Evolutionary conservation across 2,329 filamentous ascomycete species (phyloP), one percentile per base, ranked within the genome.

Genomic region (Eurotiales sp.): DNA sequence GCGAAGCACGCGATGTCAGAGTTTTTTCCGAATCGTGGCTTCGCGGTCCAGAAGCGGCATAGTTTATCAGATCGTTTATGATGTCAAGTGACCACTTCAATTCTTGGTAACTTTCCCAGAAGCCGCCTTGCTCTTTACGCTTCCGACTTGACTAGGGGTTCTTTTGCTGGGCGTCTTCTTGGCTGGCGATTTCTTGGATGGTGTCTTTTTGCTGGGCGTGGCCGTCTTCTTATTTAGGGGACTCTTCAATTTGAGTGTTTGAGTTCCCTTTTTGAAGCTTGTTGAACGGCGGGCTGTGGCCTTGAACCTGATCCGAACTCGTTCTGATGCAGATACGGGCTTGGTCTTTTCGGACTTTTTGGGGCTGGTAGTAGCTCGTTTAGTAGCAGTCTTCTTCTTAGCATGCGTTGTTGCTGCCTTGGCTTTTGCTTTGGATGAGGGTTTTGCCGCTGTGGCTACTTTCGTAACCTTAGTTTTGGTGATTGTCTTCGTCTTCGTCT

Each of bases 391-490:
- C 25, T 37, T 40, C 30, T 46, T 51, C 25, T 50, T 46, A 14
- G 39, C 11, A 29, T 50, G 47, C 19, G 37, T 22, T 15, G 32
- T 50, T 19, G n/a, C 36, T 23, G 36, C 23, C 12, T 42, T 42
- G 8, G 32, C 25, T 15, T 52, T 52, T 12, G 40, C 46, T 43
- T 52, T 52, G 54, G 25, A 48, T 19, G 46, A 27, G n/a, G 36
- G 39, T 36, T 48, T 50, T 11, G 53, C 42, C 34, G 53, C 23
- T 5, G 36, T 55, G 19, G 49, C 25, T 22, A 51, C 46, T 43
- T 45, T 56, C 46, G 65, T 64, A 15, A 61, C 53, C 44, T 62
- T 64, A 7, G 55, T 48, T 36, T 57, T 59, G 39, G 47, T 46
- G 8, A 58, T 55, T 22, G 55, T 59, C 42, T 60, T 62, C 14